phyloP scores from a whole-genome alignment of 495 filamentous ascomycete genomes.

The Aspergillus nidulans region DNA sequence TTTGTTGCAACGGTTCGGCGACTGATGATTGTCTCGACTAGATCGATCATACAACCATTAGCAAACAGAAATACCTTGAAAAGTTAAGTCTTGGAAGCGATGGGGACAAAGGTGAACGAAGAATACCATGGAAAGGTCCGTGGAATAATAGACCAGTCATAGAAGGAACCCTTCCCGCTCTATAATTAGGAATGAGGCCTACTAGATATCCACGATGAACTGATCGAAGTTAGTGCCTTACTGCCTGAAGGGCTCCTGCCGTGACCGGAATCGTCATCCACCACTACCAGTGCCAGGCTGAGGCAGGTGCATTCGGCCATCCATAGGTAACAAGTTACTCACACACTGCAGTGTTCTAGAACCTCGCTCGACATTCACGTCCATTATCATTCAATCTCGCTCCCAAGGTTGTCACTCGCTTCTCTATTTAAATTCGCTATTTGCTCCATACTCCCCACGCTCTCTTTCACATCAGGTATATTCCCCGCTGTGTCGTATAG shows the following conservation, averaged over 20 bases:
- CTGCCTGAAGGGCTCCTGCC: not conserved
- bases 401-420: not conserved
- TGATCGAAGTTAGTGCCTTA: not conserved
- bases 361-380: not conserved
- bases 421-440: conserved; percentile 5
- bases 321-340: not conserved
- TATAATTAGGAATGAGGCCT: not conserved
- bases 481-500: not conserved
- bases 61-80: not conserved
- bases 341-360: conserved; percentile 1
- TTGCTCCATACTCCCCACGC: not conserved
- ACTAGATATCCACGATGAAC: too few species aligned
- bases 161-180: not conserved
- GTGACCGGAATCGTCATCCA: conserved; percentile 13
- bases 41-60: not conserved
- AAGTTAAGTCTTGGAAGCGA: not conserved
- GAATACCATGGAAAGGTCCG: not conserved
- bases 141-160: not conserved
- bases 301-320: not conserved
- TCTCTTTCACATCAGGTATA: not conserved
- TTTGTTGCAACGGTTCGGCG: not conserved
- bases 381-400: not conserved
- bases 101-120: too few species aligned
- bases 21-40: conserved; percentile 11
- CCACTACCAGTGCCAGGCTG: too few species aligned